Conservation (phyloP, 768 basidiomycete species). For the Tricholoma sp. region DNA sequence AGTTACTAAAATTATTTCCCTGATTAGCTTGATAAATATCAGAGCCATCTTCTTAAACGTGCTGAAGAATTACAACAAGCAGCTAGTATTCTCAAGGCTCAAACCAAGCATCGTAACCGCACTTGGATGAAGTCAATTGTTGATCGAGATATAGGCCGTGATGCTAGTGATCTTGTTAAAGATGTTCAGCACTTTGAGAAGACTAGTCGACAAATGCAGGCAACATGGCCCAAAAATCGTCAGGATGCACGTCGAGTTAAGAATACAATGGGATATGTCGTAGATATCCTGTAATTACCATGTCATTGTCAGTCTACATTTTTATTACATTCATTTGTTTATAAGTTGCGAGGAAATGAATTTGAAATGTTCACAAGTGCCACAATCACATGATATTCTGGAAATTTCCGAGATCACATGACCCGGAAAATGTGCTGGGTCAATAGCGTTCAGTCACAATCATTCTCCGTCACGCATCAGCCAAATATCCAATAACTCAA, state of each 20-base stretch:
- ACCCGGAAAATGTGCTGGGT: neutral
- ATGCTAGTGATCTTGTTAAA: slow-evolving; percentile 11
- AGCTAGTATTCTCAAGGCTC: slow-evolving; percentile 2
- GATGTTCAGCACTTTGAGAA: slow-evolving; percentile 15
- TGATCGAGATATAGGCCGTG: slow-evolving; percentile 8
- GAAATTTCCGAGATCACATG: neutral
- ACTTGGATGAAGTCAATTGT: slow-evolving; percentile 12
- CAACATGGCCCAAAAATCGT: slow-evolving; percentile 16
- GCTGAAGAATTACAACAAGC: slow-evolving; percentile 4
- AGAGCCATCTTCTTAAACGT: neutral
- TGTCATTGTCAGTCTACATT: neutral
- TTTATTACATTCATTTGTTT: neutral
- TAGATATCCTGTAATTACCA: neutral
- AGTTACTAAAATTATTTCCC: slow-evolving; percentile 1
- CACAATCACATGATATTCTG: neutral
- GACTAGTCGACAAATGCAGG: slow-evolving; percentile 11
- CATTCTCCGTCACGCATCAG: no score
- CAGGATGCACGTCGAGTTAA: slow-evolving; percentile 4
- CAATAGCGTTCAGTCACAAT: neutral
- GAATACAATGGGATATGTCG: slow-evolving; percentile 18
- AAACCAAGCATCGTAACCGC: slow-evolving; percentile 3
- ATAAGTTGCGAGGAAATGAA: neutral
- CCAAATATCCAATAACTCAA: no score
- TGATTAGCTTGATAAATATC: neutral
- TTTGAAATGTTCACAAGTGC: neutral